phyloP scores from a whole-genome alignment of 148 eudicot species.

The Beta vulgaris region DNA sequence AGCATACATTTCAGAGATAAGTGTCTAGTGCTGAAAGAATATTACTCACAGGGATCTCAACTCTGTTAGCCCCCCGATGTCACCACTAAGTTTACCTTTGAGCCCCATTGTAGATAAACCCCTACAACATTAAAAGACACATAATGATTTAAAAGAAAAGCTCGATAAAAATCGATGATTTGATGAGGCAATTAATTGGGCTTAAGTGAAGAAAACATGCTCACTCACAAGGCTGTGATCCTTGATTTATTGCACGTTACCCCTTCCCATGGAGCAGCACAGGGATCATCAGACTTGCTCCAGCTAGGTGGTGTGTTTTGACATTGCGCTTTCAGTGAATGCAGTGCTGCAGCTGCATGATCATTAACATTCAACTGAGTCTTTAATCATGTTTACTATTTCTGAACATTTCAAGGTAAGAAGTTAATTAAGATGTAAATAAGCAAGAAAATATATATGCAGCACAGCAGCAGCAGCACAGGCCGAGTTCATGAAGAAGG shows the following conservation, averaged over 20 bases:
- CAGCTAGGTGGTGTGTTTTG: slow-evolving; percentile 74
- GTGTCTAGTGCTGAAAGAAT: too few relatives aligned
- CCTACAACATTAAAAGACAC: slow-evolving; percentile 43
- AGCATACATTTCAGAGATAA: neutral
- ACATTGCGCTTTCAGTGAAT: slow-evolving; percentile 68
- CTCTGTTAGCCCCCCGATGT: slow-evolving; percentile 76
- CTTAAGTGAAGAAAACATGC: slow-evolving; percentile 18
- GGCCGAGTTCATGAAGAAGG: too few relatives aligned
- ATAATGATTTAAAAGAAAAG: neutral
- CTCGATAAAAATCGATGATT: neutral
- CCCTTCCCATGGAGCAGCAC: slow-evolving; percentile 79
- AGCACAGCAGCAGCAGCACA: too few relatives aligned
- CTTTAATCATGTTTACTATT: neutral
- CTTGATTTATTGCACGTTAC: slow-evolving; percentile 67
- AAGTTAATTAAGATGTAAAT: too few relatives aligned
- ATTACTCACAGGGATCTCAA: slow-evolving; percentile 66
- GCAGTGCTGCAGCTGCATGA: slow-evolving; percentile 57
- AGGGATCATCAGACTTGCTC: slow-evolving; percentile 73
- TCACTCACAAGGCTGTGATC: slow-evolving; percentile 72
- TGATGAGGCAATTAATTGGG: neutral
- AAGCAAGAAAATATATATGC: too few relatives aligned
- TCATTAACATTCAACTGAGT: slow-evolving; percentile 1
- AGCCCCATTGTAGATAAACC: slow-evolving; percentile 83
- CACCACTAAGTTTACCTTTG: slow-evolving; percentile 62
- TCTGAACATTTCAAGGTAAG: neutral